Evolutionary conservation across 1,139 yeast species (phyloP), one percentile per base, ranked within the genome.

Genomic region (Pichia inconspicua): DNA sequence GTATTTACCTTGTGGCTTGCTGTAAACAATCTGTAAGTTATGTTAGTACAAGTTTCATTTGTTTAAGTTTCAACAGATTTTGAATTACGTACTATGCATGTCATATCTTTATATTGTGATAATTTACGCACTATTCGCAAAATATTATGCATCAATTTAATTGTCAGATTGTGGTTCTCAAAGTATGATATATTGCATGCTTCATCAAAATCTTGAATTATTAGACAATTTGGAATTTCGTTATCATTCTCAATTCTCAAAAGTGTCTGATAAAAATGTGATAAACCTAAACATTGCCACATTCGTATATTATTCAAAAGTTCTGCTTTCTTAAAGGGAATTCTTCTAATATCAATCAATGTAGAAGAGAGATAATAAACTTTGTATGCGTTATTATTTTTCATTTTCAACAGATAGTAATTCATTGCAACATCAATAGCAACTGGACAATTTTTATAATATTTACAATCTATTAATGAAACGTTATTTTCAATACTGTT

Each of bases 191-290:
- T 37, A 42, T 61, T 61, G 44, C 62, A 60, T 12, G 59, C 49
- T n/a, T 54, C 59, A 17, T 54, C 55, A 6, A 63, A 39, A 43
- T 63, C 66, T 46, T 63, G 62, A n/a, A 63, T 48, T 4, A 61
- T 54, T 6, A 60, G 25, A 14, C 57, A 38, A 15, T 52, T 8
- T n/a, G 41, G 41, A 39, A 39, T 39, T 35, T 42, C 30, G 4
- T 36, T 15, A 12, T 14, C 42, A 7, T 41, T 27, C 8, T 36
- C 43, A n/a, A 43, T 12, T 11, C 40, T 25, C 17, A n/a, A 12
- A 5, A 44, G 31, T 12, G 47, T 9, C 27, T 34, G 30, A 14
- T 43, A 42, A 34, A 47, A 22, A 4, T 45, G 36, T 4, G 39
- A 35, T 32, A 46, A 31, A 19, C 44, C 25, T 15, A 43, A 11